Evolutionary conservation across 2,329 filamentous ascomycete species (phyloP).

Genomic region (Penicillium janthinellum): DNA sequence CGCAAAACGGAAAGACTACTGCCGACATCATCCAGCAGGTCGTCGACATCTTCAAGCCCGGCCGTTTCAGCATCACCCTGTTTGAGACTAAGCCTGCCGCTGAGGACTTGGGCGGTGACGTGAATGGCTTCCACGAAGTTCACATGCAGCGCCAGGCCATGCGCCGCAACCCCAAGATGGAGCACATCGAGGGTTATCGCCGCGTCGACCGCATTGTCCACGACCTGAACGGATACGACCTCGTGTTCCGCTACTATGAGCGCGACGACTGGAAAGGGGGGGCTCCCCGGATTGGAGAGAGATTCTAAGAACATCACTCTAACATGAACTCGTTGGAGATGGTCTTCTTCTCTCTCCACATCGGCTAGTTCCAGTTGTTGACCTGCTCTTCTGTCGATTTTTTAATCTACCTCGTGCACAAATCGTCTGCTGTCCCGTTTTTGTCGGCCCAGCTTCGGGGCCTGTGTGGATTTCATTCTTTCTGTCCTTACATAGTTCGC

Average conservation of each 20-base stretch:
- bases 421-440: not conserved
- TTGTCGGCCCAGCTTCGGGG: not conserved
- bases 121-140: slow-evolving; percentile 35
- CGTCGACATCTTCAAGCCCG: slow-evolving; percentile 92
- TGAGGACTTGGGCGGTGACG: slow-evolving; percentile 37
- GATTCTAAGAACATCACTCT: slow-evolving; percentile 22
- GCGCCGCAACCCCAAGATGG: slow-evolving; percentile 60
- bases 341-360: slow-evolving; percentile 6
- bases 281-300: slow-evolving; percentile 63
- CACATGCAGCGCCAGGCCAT: slow-evolving; percentile 47
- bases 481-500: slow-evolving; percentile 24
- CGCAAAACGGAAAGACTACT: slow-evolving; percentile 83
- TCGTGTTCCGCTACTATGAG: slow-evolving; percentile 96
- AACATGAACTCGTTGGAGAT: not conserved
- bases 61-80: slow-evolving; percentile 94
- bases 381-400: slow-evolving; percentile 12
- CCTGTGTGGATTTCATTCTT: slow-evolving; percentile 10
- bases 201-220: slow-evolving; percentile 94
- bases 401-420: not conserved
- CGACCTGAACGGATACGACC: slow-evolving; percentile 94
- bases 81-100: slow-evolving; percentile 79
- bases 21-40: slow-evolving; percentile 91
- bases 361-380: slow-evolving; percentile 18
- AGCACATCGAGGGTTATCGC: slow-evolving; percentile 81
- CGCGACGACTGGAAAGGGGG: slow-evolving; percentile 76